Base-by-base conservation (phyloP, 2,329 filamentous ascomycete genomes). In the Epichloe elymi region DNA sequence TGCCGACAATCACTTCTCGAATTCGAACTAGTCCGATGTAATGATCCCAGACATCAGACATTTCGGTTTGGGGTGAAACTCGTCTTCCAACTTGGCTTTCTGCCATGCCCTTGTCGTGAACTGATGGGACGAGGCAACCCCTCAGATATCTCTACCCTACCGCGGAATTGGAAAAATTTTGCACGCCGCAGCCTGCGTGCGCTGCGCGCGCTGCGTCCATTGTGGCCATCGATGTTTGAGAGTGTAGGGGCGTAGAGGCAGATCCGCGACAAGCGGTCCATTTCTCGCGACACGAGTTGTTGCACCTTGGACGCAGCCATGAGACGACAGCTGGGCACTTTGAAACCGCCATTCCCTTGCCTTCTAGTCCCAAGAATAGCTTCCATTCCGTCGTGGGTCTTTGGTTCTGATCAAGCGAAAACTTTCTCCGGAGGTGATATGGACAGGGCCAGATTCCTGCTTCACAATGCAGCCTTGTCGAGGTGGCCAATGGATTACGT, bases 11-110 rank as follows among this genome's bases (percentile, higher is more conserved):
- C 17, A 17, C n/a, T 39, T 30, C 17, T 26, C 11, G 20, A 48
- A 39, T 5, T 26, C n/a, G 12, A 10, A 17, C 14, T 48, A 19
- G 46, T 23, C 46, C 14, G 46, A 48, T 26, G 46, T 26, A 30
- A 40, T 26, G 20, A 30, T 39, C 46, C 26, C 33, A 23, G 23
- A 48, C 46, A 39, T 48, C 46, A 48, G 36, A 48, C 46, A 48
- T 40, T 39, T 17, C 19, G 11, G 17, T 15, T 15, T n/a, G 20
- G 19, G 35, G 19, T 48, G 36, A 48, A 48, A 48, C 46, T 40
- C 39, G 46, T n/a, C 17, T 48, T 30, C 45, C 20, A 46, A 46
- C 45, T 46, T 46, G 45, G 33, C 17, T 46, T 46, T 46, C n/a
- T 7, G n/a, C 15, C 30, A 11, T 3, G 26, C 45, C 33, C 45